Conservation (phyloP, 495 filamentous ascomycete genomes). For the Aspergillus mulundensis region DNA sequence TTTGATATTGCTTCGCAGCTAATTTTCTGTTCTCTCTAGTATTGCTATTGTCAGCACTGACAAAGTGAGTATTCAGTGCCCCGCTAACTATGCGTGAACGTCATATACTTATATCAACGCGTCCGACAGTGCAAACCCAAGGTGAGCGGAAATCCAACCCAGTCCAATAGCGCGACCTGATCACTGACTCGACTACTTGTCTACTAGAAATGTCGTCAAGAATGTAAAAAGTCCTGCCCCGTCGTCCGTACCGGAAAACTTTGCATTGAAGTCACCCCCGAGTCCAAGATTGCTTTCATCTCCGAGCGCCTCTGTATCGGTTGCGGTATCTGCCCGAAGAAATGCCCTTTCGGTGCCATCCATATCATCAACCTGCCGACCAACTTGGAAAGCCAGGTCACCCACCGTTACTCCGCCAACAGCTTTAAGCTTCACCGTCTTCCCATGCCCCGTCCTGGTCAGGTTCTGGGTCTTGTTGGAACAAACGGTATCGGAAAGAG, state of each 20-base stretch:
- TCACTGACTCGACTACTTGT: background rate
- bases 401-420: slow-evolving; percentile 97
- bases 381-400: slow-evolving; percentile 95
- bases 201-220: slow-evolving; percentile 86
- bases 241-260: slow-evolving; percentile 96
- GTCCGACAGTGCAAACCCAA: slow-evolving; percentile 87
- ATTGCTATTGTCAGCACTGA: slow-evolving; percentile 96
- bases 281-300: slow-evolving; percentile 96
- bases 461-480: slow-evolving; percentile 94
- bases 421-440: slow-evolving; percentile 98
- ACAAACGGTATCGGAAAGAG: slow-evolving; percentile 99
- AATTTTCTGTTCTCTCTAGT: slow-evolving; percentile 45
- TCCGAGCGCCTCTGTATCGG: slow-evolving; percentile 93
- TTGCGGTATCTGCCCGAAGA: slow-evolving; percentile 98
- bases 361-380: slow-evolving; percentile 99
- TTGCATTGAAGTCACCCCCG: slow-evolving; percentile 86
- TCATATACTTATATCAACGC: slow-evolving; percentile 15
- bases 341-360: slow-evolving; percentile 98
- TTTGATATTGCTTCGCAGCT: background rate
- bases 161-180: background rate
- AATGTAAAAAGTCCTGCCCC: slow-evolving; percentile 99
- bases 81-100: slow-evolving; percentile 23
- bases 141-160: slow-evolving; percentile 42
- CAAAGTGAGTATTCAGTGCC: slow-evolving; percentile 63
- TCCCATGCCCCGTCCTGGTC: slow-evolving; percentile 90